These are phyloP conservation scores for Oryza brachyantha DNA, from an alignment of 176 grass and related monocot genomes.

Conservation along the genomic window DNA sequence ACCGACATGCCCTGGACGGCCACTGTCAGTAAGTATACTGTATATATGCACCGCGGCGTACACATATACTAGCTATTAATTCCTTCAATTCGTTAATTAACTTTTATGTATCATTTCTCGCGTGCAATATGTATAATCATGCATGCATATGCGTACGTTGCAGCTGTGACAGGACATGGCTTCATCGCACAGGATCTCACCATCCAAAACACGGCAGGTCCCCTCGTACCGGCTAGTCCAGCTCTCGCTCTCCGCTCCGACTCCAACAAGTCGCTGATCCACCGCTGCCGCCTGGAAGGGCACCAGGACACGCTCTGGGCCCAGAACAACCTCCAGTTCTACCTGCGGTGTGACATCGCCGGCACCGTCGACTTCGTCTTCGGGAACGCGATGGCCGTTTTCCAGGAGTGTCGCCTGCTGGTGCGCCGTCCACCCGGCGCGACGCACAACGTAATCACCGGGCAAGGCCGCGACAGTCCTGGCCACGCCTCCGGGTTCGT, in stretches of 20 bases:
- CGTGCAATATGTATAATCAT: too few species aligned
- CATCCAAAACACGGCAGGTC: conserved; percentile 32
- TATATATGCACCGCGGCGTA: background rate
- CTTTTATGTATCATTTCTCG: too few species aligned
- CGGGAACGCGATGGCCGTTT: conserved; percentile 31
- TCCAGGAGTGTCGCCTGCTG: conserved; percentile 29
- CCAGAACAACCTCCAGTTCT: conserved; percentile 32
- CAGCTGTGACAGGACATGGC: background rate
- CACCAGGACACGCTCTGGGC: conserved; percentile 39
- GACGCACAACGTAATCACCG: conserved; percentile 27
- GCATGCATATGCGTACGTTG: too few species aligned
- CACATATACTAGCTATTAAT: too few species aligned
- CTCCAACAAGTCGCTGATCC: conserved; percentile 26
- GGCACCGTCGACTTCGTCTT: conserved; percentile 37
- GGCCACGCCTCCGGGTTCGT: conserved; percentile 36
- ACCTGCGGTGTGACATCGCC: conserved; percentile 36
- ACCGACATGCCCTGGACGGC: background rate
- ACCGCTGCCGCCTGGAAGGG: conserved; percentile 31
- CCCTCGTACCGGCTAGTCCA: background rate
- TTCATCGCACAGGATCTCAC: conserved; percentile 34
- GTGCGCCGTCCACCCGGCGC: conserved; percentile 24
- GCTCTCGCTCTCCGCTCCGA: conserved; percentile 36
- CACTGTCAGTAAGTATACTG: background rate
- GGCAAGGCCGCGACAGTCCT: conserved; percentile 28
- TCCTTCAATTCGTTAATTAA: too few species aligned